Base-by-base conservation (phyloP, 768 basidiomycete genomes). In the Strobilomyces confusus region DNA sequence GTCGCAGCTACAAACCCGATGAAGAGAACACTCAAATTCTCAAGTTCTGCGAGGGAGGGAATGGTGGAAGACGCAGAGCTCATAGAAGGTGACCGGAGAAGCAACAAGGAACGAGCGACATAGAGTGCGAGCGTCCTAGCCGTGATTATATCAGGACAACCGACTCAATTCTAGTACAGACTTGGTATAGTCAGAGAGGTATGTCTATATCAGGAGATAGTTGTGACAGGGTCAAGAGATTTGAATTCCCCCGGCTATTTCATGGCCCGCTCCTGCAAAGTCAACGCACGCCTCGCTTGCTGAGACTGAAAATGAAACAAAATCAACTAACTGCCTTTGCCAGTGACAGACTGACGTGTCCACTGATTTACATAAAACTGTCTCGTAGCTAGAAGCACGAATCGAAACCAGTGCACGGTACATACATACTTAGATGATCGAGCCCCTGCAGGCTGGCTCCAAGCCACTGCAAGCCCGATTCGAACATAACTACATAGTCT, bases 11-110 rank as follows among this genome's bases (percentile, higher is more conserved):
- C 58, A 41, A 69, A 69, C 5, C 70, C 69, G 22, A 63, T 5
- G 44, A 69, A 70, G 34, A 70, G 48, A 19, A 58, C 51, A 22
- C 55, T 47, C 26, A 69, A 43, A 14, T 65, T 72, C 52, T 68
- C 63, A 9, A 57, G 17, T 52, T 66, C 69, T 25, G 53, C 46
- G 5, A 50, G 13, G 32, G 70, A 62, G 2, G 60, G 54, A 19
- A 29, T 9, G 14, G 41, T 12, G 13, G 56, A 8, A 17, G 55
- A 14, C 4, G 40, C 22, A 12, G 54, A 23, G 36, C 54, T 60
- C 66, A 70, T 68, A 0, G 30, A 51, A n/a, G 55, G 47, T 13
- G 45, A 15, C 40, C 30, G 25, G 41, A 42, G 48, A 25, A 29
- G 30, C 19, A 26, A n/a, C 5, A 23, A 30, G 40, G 33, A 46